Evolutionary conservation across 2,329 filamentous ascomycete species (phyloP), one percentile per base, ranked within the genome.

Genomic region (Aureobasidium namibiae): DNA sequence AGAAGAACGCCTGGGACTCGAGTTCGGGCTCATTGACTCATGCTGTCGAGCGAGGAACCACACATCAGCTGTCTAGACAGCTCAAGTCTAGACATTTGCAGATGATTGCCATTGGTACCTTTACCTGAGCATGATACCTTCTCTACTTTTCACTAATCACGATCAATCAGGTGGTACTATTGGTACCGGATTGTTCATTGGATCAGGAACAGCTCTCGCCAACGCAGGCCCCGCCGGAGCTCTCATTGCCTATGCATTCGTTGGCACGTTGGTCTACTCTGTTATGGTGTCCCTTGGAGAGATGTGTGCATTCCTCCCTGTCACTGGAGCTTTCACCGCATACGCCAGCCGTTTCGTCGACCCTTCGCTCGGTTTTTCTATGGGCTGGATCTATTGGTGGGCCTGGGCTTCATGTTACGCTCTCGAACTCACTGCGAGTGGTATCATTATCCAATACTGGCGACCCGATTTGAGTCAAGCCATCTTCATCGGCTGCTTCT

Each of bases 271-370:
- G 63, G 69, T 81, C 50, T 73, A 72, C 62, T 68, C 69, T 34
- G 69, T 76, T 65, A 79, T 85, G 57, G 78, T 78, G 46, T 72
- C 69, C 1, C 70, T 76, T 18, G 78, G 77, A 23, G 81, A 83
- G 70, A 81, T 86, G 74, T 81, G 82, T 23, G 78, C 83, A 33
- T 85, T 82, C 74, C 78, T 87, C 54, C 81, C 83, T 4, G 70
- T 84, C 63, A 75, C 81, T 34, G 78, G 80, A 66, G 75, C 79
- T 59, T 79, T 82, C 75, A 73, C 76, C 61, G 67, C 78, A 66
- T 79, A 80, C 69, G 71, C 71, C 61, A 70, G 72, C 33, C 74
- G 76, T 42, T 78, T 77, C 63, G 72, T 78, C 13, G 75, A 75
- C 23, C 69, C 70, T 23, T 72, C 69, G 31, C 64, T 79, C 21